Percentiles rank a stretch among this genome's conserved stretches.
Conservation (phyloP, 805 yeast species). For the Hanseniaspora lindneri region DNA sequence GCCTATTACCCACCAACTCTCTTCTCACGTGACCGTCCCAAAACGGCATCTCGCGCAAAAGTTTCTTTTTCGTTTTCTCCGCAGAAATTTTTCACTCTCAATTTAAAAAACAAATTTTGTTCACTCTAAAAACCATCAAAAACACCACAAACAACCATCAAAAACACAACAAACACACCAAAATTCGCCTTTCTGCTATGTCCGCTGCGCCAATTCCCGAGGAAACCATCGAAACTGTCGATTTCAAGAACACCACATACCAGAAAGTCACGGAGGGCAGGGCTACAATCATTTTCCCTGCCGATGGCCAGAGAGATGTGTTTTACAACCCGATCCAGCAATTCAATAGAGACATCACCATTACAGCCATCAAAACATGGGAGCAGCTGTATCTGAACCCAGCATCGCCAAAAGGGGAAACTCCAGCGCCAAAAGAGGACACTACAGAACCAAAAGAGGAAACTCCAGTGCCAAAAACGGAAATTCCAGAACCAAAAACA, state of each 20-base stretch:
- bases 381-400: conserved; percentile 40
- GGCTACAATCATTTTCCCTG: conserved; percentile 72
- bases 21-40: too few species aligned
- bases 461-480: too few species aligned
- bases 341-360: conserved; percentile 84
- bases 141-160: background rate
- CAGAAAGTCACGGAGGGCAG: conserved; percentile 51
- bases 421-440: too few species aligned
- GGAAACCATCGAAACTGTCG: conserved; percentile 25
- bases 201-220: conserved; percentile 19
- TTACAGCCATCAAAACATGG: conserved; percentile 80
- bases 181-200: background rate
- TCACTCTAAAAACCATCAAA: background rate
- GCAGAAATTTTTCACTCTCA: too few species aligned
- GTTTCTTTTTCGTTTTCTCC: background rate
- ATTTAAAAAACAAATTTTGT: too few species aligned
- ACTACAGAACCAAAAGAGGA: too few species aligned
- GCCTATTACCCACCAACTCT: too few species aligned
- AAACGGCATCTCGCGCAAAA: too few species aligned
- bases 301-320: conserved; percentile 55
- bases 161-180: background rate
- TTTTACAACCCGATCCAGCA: conserved; percentile 96
- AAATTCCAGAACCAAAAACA: conserved; percentile 16
- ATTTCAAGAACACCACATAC: conserved; percentile 29
- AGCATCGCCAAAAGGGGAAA: conserved; percentile 19